phyloP scores from a whole-genome alignment of 1,284 basidiomycete genomes.

The Pisolithus thermaeus region DNA sequence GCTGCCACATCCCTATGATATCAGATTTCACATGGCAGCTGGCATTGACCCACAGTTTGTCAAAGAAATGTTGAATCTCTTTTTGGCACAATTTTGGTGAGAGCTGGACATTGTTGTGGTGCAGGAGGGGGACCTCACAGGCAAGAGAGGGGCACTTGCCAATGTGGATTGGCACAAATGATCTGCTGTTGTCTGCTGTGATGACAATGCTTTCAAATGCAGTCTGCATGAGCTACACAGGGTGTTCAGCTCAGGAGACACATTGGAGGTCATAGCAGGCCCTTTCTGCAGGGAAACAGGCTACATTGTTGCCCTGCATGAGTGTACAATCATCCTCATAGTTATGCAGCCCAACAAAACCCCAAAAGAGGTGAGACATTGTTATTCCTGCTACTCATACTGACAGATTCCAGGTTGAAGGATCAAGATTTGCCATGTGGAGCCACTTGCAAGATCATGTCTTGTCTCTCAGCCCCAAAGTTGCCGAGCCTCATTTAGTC shows the following conservation, averaged over 20 bases:
- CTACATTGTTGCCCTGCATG: not conserved
- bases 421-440: not conserved
- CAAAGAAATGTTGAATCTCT: not conserved
- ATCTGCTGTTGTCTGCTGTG: not conserved
- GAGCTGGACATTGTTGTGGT: not conserved
- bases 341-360: not conserved
- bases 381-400: not conserved
- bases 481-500: not conserved
- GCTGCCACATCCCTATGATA: not conserved
- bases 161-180: not conserved
- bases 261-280: not conserved
- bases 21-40: not conserved
- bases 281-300: not conserved
- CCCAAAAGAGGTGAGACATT: not conserved
- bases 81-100: constrained; percentile 1
- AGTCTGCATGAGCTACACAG: not conserved
- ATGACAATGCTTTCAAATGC: not conserved
- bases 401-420: not conserved
- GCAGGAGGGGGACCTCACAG: not conserved
- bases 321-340: not conserved
- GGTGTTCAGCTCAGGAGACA: not conserved
- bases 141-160: too few species aligned
- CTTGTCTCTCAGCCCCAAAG: not conserved
- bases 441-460: not conserved
- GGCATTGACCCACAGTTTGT: not conserved